Evolutionary conservation across 2,329 filamentous ascomycete species (phyloP).

Genomic region (Colletotrichum tropicicola): DNA sequence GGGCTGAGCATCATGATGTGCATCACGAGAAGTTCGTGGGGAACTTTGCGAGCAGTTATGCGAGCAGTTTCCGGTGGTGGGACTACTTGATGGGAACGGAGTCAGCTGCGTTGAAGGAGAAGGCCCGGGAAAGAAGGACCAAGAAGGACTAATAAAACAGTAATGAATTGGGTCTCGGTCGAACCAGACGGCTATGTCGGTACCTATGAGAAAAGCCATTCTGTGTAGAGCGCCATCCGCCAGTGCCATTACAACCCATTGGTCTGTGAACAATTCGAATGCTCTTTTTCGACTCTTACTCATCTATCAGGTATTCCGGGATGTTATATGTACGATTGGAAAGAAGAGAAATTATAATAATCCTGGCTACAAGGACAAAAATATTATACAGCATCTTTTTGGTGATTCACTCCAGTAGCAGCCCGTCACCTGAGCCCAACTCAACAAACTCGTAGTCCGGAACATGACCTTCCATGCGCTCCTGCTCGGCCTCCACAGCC

Average conservation of each 20-base stretch:
- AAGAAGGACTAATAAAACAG: background rate
- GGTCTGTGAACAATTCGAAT: too few relatives aligned
- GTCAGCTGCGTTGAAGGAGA: background rate
- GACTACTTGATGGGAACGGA: constrained; percentile 53
- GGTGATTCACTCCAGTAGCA: constrained; percentile 53
- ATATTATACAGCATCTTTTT: too few relatives aligned
- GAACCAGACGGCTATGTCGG: too few relatives aligned
- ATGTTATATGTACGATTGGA: too few relatives aligned
- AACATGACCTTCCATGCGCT: constrained; percentile 36
- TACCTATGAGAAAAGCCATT: too few relatives aligned
- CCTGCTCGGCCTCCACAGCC: constrained; percentile 48
- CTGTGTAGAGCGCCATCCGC: too few relatives aligned
- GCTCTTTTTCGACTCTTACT: too few relatives aligned
- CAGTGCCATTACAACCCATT: too few relatives aligned
- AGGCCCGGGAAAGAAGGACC: background rate
- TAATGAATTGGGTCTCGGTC: too few relatives aligned
- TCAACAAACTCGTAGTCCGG: constrained; percentile 59
- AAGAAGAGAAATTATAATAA: too few relatives aligned
- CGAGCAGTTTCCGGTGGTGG: constrained; percentile 86
- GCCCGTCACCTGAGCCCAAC: constrained; percentile 63
- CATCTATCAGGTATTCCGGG: too few relatives aligned
- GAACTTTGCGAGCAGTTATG: constrained; percentile 57
- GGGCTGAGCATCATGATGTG: constrained; percentile 93
- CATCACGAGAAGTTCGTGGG: constrained; percentile 99
- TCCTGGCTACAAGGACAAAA: too few relatives aligned